Conservation (phyloP, 352 stramenopile species). For the Phytopythium helicoides region DNA sequence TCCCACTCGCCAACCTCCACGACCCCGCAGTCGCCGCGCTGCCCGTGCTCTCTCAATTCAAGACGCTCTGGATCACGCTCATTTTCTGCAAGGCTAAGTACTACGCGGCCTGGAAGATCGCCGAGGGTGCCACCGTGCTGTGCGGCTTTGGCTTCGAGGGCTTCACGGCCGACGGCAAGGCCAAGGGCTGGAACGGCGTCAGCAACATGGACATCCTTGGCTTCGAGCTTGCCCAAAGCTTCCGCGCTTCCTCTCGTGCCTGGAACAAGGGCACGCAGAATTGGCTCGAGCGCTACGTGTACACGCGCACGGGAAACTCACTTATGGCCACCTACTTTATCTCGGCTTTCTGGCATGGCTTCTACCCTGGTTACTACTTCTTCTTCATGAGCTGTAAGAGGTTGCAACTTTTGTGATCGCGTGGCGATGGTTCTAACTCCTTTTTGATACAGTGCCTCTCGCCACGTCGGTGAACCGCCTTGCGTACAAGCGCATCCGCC, state of each 20-base stretch:
- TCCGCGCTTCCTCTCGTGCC: slow-evolving; percentile 83
- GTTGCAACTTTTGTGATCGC: too few species aligned
- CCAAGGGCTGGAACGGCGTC: slow-evolving; percentile 91
- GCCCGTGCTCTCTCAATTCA: slow-evolving; percentile 56
- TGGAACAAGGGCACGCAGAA: slow-evolving; percentile 98
- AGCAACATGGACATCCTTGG: slow-evolving; percentile 96
- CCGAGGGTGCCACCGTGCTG: slow-evolving; percentile 77
- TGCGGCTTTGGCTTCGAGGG: slow-evolving; percentile 92
- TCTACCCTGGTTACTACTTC: slow-evolving; percentile 98
- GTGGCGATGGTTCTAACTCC: too few species aligned
- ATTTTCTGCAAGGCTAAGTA: slow-evolving; percentile 94
- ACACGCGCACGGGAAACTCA: slow-evolving; percentile 93
- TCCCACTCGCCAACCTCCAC: slow-evolving; percentile 52
- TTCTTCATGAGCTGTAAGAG: slow-evolving; percentile 87
- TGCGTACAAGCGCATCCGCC: slow-evolving; percentile 59
- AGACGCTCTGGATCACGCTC: slow-evolving; percentile 88
- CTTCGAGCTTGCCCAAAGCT: slow-evolving; percentile 93
- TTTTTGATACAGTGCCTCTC: slow-evolving; percentile 35
- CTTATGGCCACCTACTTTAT: slow-evolving; percentile 93
- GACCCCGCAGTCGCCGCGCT: slow-evolving; percentile 37
- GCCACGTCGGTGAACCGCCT: slow-evolving; percentile 70
- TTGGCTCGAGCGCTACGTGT: slow-evolving; percentile 97
- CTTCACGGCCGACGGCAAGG: slow-evolving; percentile 82
- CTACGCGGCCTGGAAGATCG: slow-evolving; percentile 95
- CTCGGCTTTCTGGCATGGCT: slow-evolving; percentile 98